Evolutionary conservation across 108 stramenopile genomes (phyloP), one percentile per base, ranked within the genome.

Genomic region (Mediolabrus comicus): DNA sequence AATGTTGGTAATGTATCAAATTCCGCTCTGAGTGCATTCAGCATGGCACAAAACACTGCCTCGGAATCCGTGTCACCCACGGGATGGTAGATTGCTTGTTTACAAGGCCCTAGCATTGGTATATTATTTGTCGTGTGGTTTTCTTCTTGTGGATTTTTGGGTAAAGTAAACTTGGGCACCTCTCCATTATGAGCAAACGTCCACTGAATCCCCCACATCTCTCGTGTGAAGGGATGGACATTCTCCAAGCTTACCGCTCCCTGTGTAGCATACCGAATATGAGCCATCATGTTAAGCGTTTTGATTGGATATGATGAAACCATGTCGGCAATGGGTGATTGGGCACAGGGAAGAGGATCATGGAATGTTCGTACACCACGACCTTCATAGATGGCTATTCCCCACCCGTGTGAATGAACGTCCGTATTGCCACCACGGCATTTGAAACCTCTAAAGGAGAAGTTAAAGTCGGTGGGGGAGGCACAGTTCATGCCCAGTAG

Each of bases 51-150:
- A 81, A 97, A 97, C 43, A 87, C 90, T 3, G 89, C 86, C 64
- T 97, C 96, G 12, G 89, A 91, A 77, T 97, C 96, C 9, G 96
- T 97, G 54, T 90, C 87, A 3, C 96, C 96, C 32, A 97, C 84
- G 11, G 96, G 87, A 54, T 82, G 81, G 74, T 80, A 89, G 46
- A 69, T 41, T 27, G 65, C 64, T 59, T 65, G 60, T 2, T 27
- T 62, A 59, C 81, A 87, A n/a, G 58, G 36, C 49, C 77, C 82
- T 24, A 79, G 41, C 65, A 74, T 41, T 5, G 68, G 67, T 35
- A 65, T 72, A 49, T 33, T 33, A 33, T 35, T 14, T 7, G 26
- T 26, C 12, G 65, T 39, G 56, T 34, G 69, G 67, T 66, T 28
- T 31, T 69, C 59, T 31, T 66, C 65, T 46, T 58, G 55, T 1